A percentile compares a stretch with the other conserved stretches of the same genome.
Evolutionary conservation across 768 basidiomycete species (phyloP).

Genomic region (Filobasidium wieringae): DNA sequence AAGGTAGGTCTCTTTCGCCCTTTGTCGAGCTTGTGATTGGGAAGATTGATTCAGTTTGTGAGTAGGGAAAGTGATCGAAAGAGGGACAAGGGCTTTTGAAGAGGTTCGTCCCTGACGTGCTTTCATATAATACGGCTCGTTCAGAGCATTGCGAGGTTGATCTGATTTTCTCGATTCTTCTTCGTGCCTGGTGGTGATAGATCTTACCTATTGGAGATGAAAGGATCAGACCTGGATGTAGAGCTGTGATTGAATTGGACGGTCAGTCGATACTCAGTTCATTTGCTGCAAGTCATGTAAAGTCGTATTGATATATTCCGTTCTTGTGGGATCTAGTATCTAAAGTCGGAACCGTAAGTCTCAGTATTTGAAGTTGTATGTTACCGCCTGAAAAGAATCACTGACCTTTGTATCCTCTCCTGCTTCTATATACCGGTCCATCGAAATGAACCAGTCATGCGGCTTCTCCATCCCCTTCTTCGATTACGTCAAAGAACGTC

Average conservation of each 20-base stretch:
- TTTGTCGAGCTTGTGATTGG: not conserved
- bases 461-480: constrained; percentile 13
- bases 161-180: no score
- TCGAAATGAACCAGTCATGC: constrained; percentile 1
- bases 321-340: not conserved
- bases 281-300: not conserved
- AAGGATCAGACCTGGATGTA: constrained; percentile 8
- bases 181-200: not conserved
- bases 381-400: not conserved
- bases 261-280: not conserved
- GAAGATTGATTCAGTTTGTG: no score
- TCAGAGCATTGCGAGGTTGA: no score
- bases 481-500: constrained; percentile 8
- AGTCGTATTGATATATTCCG: not conserved
- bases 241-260: constrained; percentile 11
- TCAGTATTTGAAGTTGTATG: not conserved
- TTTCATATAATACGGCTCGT: no score
- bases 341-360: constrained; percentile 8
- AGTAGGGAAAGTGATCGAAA: constrained; percentile 2
- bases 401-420: not conserved
- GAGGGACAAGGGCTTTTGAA: constrained; percentile 4
- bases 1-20: constrained; percentile 1
- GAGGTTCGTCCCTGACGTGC: not conserved
- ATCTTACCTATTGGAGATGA: constrained; percentile 11
- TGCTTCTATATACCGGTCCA: not conserved